Conservation (phyloP, 257 asterid genomes). For the Fraxinus americana region DNA sequence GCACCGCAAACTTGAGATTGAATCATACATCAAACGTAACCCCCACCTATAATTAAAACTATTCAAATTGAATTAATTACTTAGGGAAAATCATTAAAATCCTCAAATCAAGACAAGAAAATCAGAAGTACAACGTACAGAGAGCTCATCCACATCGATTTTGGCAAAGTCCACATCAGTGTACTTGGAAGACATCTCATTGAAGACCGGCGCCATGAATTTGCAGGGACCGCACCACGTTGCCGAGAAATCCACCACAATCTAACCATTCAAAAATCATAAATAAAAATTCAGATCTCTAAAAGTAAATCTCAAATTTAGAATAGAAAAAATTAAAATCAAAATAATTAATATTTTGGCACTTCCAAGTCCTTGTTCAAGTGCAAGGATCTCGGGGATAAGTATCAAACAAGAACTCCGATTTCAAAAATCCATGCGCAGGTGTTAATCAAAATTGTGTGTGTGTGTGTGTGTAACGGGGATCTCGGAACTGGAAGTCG, state of each 20-base stretch:
- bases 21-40: too few relatives aligned
- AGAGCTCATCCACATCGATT: slow-evolving; percentile 82
- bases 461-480: neutral
- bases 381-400: neutral
- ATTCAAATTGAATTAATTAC: neutral
- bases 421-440: neutral
- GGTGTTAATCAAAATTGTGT: neutral
- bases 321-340: neutral
- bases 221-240: slow-evolving; percentile 97
- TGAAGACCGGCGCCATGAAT: slow-evolving; percentile 68
- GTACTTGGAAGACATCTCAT: slow-evolving; percentile 54
- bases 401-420: neutral
- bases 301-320: neutral
- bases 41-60: neutral
- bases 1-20: too few relatives aligned
- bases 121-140: slow-evolving; percentile 40
- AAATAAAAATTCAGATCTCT: slow-evolving; percentile 28
- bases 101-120: neutral
- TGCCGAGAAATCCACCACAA: slow-evolving; percentile 87
- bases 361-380: neutral
- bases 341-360: neutral
- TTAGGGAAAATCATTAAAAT: neutral
- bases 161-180: slow-evolving; percentile 75
- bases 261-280: slow-evolving; percentile 35
- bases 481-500: neutral